A percentile compares a stretch with the other conserved stretches of the same genome.
phyloP scores from a whole-genome alignment of 108 stramenopile genomes.

The Nitzschia inconspicua region DNA sequence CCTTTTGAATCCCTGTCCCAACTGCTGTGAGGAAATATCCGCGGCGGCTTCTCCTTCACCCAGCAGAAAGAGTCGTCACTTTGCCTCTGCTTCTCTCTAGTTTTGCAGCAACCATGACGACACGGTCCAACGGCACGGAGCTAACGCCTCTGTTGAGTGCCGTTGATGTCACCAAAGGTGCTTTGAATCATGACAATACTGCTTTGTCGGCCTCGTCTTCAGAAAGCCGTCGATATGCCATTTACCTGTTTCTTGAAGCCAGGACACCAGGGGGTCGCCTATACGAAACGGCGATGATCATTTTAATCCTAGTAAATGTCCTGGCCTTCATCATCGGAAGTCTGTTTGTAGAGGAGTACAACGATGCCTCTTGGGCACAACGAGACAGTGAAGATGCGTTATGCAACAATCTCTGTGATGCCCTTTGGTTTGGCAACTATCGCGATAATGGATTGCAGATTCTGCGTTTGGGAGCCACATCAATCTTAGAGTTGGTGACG shows the following conservation, averaged over 20 bases:
- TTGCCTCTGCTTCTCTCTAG: too few relatives aligned
- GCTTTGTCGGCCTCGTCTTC: too few relatives aligned
- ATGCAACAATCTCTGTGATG: conserved; percentile 42
- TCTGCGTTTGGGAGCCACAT: conserved; percentile 63
- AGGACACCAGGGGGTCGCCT: conserved; percentile 53
- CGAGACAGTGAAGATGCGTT: conserved; percentile 10
- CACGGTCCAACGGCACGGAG: background rate
- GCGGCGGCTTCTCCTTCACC: too few relatives aligned
- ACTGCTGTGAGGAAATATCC: too few relatives aligned
- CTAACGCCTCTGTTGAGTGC: too few relatives aligned
- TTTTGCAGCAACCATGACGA: background rate
- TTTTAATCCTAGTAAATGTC: conserved; percentile 81
- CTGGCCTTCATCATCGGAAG: conserved; percentile 68
- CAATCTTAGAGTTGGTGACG: conserved; percentile 55
- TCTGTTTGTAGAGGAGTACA: conserved; percentile 74
- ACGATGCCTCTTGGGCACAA: conserved; percentile 28
- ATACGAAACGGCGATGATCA: conserved; percentile 79
- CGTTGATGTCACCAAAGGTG: too few relatives aligned
- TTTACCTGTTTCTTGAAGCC: conserved; percentile 74
- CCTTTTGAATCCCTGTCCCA: too few relatives aligned
- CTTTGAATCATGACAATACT: too few relatives aligned
- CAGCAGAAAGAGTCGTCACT: too few relatives aligned
- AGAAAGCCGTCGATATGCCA: background rate
- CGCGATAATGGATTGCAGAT: conserved; percentile 49
- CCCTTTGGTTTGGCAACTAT: conserved; percentile 77